Evolutionary conservation across 768 basidiomycete genomes (phyloP), one percentile per base, ranked within the genome.

Genomic region (Favolaschia claudopus): DNA sequence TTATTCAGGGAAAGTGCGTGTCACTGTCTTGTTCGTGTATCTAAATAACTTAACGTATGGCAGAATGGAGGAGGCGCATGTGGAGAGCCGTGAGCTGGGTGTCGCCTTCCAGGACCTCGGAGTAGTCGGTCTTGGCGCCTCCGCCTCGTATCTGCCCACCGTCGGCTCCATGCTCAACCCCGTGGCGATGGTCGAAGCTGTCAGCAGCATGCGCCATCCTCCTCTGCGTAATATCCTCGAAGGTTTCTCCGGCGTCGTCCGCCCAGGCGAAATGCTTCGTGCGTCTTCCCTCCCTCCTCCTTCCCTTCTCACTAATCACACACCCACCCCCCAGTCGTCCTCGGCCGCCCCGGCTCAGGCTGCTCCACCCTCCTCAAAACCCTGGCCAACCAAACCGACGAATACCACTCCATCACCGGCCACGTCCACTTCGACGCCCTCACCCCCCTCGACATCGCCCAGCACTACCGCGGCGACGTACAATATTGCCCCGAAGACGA

Each of bases 291-390:
- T n/a, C n/a, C n/a, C n/a, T n/a, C n/a, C n/a, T 84, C 12, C 12
- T 10, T 19, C 33, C 22, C 39, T 7, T n/a, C 13, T 20, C 19
- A 24, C 14, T 9, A 10, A n/a, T 43, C 22, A 24, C 31, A 28
- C 7, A 20, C 48, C n/a, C 34, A 13, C 52, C 27, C 5, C 52
- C 5, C 66, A 91, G 90, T 96, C 17, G 93, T 95, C 12, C 83
- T 95, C 25, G 94, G 94, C 22, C 82, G 92, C 27, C 94, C 94
- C 1, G 91, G 91, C 15, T 87, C 92, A 0, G 94, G 95, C 3
- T 96, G 94, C 70, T 87, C 84, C 27, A 93, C 95, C n/a, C n/a
- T 97, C 45, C 83, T 97, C 51, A 94, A 94, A 72, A 82, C 83
- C 0, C 82, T 96, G 45, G 82, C 94, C 17, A 95, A 95, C 69